Base-by-base conservation (phyloP, 768 basidiomycete genomes). In the Hypholoma sublateritium region DNA sequence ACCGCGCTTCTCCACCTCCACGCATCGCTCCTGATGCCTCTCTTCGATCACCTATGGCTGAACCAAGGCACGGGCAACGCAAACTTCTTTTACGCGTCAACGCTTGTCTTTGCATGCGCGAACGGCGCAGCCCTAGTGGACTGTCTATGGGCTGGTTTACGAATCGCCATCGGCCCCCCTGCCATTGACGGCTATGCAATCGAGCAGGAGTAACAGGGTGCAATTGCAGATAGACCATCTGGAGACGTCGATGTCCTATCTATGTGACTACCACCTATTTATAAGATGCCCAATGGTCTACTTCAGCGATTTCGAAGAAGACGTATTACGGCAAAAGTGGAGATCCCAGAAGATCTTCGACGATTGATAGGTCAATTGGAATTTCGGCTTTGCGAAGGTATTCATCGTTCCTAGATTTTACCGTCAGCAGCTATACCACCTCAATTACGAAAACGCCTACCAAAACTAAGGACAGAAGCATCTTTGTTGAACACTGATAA, bases 11-110 rank as follows among this genome's bases (percentile, higher is more conserved):
- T 95, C 9, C 91, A 96, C 61, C 74, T 91, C 4, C 93, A 97
- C 65, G 86, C 95, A 2, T 80, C 87, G 1, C 78, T 93, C 17
- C 85, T 98, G 19, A 81, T 98, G 56, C 96, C 96, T 0, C 79
- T 97, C 28, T 95, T 98, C 71, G 87, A 96, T 66, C 83, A 91
- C 57, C 77, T 98, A 1, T 99, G 97, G 96, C 81, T 98, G 5
- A 79, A 77, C 8, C 89, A 93, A 55, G 95, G 94, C 1, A 91
- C 93, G 5, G 97, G 94, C 2, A 98, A 99, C 66, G 95, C 96
- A 45, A 98, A 98, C 70, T 99, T 99, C 74, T 98, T 92, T 74
- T 99, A 98, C 65, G 97, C 97, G 0, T 87, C 89, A 3, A 98
- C 95, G 2, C 78, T 98, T 58, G 96, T 99, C 14, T 94, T 95